Percentiles rank a stretch among this genome's conserved stretches.
phyloP scores from a whole-genome alignment of 371 early-diverging fungal genomes.

The Apophysomyces trapeziformis region DNA sequence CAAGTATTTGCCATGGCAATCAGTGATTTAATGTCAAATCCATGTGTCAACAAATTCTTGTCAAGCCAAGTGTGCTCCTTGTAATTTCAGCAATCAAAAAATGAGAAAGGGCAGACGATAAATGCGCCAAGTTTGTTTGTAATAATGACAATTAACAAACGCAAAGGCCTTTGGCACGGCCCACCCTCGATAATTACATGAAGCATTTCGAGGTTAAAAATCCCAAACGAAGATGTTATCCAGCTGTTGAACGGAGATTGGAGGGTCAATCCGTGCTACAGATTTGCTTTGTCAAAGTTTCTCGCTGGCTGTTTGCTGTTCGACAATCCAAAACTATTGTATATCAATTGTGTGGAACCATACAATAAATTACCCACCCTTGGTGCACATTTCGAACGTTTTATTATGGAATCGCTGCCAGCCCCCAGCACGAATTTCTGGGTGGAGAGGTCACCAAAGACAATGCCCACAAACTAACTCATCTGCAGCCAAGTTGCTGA shows the following conservation, averaged over 20 bases:
- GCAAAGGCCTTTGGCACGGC: not conserved
- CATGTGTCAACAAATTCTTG: not conserved
- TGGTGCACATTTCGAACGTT: not conserved
- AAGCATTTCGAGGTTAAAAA: not conserved
- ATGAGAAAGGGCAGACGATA: not conserved
- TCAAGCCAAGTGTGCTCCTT: not conserved
- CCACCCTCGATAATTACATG: not conserved
- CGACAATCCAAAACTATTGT: not conserved
- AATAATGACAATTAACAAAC: not conserved
- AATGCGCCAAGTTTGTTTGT: not conserved
- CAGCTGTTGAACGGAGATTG: not conserved
- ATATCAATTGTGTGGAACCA: not conserved
- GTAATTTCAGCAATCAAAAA: not conserved
- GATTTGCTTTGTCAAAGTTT: not conserved
- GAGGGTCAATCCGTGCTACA: not conserved
- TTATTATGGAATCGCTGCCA: not conserved
- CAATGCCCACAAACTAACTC: not conserved
- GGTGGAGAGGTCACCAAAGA: not conserved
- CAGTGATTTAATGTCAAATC: not conserved
- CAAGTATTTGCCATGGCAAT: not conserved
- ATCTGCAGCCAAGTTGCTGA: too few species aligned
- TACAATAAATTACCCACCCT: not conserved
- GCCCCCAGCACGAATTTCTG: not conserved
- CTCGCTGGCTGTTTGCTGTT: not conserved
- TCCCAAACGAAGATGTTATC: not conserved